Evolutionary conservation across 2,329 filamentous ascomycete species (phyloP).

Genomic region (Ophiosphaerella korrae): DNA sequence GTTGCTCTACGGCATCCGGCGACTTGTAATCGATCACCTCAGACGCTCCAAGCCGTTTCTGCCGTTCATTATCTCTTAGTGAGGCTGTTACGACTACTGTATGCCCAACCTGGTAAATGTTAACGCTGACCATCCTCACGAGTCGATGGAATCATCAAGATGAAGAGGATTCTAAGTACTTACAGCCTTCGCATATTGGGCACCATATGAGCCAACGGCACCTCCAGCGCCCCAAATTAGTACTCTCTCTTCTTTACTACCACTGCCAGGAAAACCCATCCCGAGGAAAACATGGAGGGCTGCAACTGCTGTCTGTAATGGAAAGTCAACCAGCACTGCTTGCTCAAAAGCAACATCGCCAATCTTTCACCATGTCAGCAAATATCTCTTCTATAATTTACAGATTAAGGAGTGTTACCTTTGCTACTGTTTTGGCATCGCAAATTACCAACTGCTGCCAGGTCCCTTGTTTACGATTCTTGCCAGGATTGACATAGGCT

Average conservation of each 20-base stretch:
- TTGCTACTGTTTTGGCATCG: slow-evolving; percentile 23
- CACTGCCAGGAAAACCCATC: slow-evolving; percentile 26
- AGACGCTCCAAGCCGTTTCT: slow-evolving; percentile 29
- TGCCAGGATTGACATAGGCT: slow-evolving; percentile 22
- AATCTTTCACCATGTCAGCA: slow-evolving; percentile 22
- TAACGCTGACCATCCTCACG: slow-evolving; percentile 3
- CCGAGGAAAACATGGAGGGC: slow-evolving; percentile 34
- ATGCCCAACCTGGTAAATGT: slow-evolving; percentile 31
- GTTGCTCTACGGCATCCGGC: slow-evolving; percentile 24
- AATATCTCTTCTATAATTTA: background rate
- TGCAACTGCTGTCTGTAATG: slow-evolving; percentile 34
- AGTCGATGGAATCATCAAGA: background rate
- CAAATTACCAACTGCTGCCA: slow-evolving; percentile 31
- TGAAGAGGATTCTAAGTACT: slow-evolving; percentile 3
- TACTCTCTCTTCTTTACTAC: slow-evolving; percentile 26
- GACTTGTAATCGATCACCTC: slow-evolving; percentile 34
- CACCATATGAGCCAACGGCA: slow-evolving; percentile 33
- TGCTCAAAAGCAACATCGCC: slow-evolving; percentile 32
- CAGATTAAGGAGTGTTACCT: slow-evolving; percentile 11
- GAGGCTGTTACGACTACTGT: slow-evolving; percentile 33
- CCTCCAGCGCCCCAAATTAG: slow-evolving; percentile 37
- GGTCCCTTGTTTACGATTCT: slow-evolving; percentile 26
- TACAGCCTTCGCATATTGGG: slow-evolving; percentile 32
- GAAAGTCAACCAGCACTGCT: slow-evolving; percentile 30
- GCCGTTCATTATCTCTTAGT: slow-evolving; percentile 25